Evolutionary conservation across 805 yeast genomes (phyloP), one percentile per base, ranked within the genome.

Genomic region (Ogataea pini): DNA sequence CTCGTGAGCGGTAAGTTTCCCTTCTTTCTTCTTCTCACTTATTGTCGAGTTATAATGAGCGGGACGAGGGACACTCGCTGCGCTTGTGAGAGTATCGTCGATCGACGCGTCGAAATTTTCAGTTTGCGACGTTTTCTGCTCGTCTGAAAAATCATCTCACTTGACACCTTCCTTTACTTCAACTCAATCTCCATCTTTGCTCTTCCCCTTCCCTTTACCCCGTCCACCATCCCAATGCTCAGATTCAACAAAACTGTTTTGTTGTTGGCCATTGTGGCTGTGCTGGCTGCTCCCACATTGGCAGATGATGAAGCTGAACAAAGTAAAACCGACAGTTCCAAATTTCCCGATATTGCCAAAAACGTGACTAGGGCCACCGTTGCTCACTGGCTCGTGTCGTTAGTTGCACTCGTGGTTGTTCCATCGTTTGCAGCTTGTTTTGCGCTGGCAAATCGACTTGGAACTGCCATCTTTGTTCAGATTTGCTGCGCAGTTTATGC

Each of bases 321-420:
- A 16, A n/a, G 17, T n/a, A 39, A 39, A 19, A 39, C 42, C 4
- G 43, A 40, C 49, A 42, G 50, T 17, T 18, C 46, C 20, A 42
- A 54, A 38, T 44, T 54, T n/a, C 33, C 36, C 4, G 50, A 42
- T 7, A 47, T 49, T 18, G 53, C 53, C 2, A 78, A 48, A 12
- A 56, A 56, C 34, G 50, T 56, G 48, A 78, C 82, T 7, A 73
- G 70, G 1, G 69, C 81, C 7, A 82, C 80, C 57, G 69, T 85
- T 0, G 72, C 82, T 61, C 92, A 86, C 59, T 86, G 89, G 89
- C 60, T 85, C 16, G 39, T 73, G 17, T 69, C 87, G 0, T 44
- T 83, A 17, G 52, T 67, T 0, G 41, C 78, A 4, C 57, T 82
- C 18, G 69, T 84, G 22, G 54, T 85, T 2, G 7, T 79, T 1